Evolutionary conservation across 805 yeast genomes (phyloP), one percentile per base, ranked within the genome.

Genomic region (Scheffersomyces stipitis): DNA sequence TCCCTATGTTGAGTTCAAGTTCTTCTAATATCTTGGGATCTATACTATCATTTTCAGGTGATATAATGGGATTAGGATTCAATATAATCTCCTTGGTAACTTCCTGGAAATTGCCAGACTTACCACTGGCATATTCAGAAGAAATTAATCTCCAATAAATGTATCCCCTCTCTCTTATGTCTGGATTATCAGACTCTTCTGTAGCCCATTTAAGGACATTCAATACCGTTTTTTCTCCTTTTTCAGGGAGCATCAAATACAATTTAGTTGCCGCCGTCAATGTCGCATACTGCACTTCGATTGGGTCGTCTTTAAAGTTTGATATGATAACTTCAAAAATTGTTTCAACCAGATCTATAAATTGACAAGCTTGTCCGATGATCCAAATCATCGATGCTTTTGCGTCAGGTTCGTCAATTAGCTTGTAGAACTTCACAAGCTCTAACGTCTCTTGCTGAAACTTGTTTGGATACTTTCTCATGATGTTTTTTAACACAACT

Each of bases 121-220:
- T 61, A 5, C 56, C 64, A 26, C 69, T 69, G 32, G 66, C 69
- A 14, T 47, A 30, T 12, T 50, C 52, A 1, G 60, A 41, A 1
- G 93, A 78, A 5, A 90, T 61, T 18, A 90, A 61, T 39, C 96
- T 71, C 93, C 95, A 84, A 62, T 91, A 90, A 62, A 87, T 80
- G 52, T 70, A 83, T 0, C 91, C 96, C 27, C 96, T 64, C 46
- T 87, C 95, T 42, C 97, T 72, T 8, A 89, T 60, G 60, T 91
- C 98, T 0, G 96, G 96, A 48, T 87, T 82, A 43, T 81, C 81
- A 1, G 72, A 66, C 9, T 80, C 84, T 46, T 87, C 93, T 0
- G 95, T 84, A 5, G 89, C 84, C 56, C 68, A 59, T 50, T 80
- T 80, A 37, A 89, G 62, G 0, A 83, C 66, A 23, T 70, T 67